phyloP scores from a whole-genome alignment of 129 eudicot species.

The Logfia minima region DNA sequence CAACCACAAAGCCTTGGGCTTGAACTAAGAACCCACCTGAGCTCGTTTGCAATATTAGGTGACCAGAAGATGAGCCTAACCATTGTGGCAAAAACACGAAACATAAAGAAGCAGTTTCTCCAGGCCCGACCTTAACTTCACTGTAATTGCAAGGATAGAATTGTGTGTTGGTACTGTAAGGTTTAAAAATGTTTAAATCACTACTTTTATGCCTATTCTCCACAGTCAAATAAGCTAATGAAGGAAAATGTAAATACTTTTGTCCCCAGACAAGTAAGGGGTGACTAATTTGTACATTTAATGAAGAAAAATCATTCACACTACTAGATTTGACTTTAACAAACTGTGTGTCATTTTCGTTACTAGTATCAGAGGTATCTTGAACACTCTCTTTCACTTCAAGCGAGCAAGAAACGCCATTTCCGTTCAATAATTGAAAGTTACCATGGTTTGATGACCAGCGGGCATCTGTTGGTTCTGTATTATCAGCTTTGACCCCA shows the following conservation, averaged over 20 bases:
- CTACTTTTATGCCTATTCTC: constrained; percentile 48
- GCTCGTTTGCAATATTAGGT: constrained; percentile 76
- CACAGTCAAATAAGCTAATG: constrained; percentile 55
- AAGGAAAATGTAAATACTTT: constrained; percentile 61
- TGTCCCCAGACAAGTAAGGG: constrained; percentile 73
- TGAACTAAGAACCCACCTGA: constrained; percentile 78
- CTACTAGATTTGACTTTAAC: constrained; percentile 37
- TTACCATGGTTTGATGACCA: constrained; percentile 47
- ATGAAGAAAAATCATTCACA: constrained; percentile 51
- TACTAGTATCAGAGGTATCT: constrained; percentile 19
- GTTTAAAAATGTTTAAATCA: constrained; percentile 48
- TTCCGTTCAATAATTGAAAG: constrained; percentile 46
- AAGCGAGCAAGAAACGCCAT: constrained; percentile 59
- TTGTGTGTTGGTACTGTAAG: constrained; percentile 70
- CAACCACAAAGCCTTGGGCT: constrained; percentile 63
- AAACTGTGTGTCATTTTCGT: constrained; percentile 38
- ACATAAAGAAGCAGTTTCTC: constrained; percentile 71
- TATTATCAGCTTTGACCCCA: constrained; percentile 32
- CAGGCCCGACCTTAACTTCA: constrained; percentile 65
- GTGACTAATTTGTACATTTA: constrained; percentile 60
- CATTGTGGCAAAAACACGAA: constrained; percentile 63
- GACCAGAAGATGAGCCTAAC: constrained; percentile 69
- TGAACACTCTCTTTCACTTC: constrained; percentile 36
- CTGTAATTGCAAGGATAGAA: constrained; percentile 77
- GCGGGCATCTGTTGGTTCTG: constrained; percentile 33